phyloP scores from a whole-genome alignment of 2,329 filamentous ascomycete genomes.

The Xylaria sp. region DNA sequence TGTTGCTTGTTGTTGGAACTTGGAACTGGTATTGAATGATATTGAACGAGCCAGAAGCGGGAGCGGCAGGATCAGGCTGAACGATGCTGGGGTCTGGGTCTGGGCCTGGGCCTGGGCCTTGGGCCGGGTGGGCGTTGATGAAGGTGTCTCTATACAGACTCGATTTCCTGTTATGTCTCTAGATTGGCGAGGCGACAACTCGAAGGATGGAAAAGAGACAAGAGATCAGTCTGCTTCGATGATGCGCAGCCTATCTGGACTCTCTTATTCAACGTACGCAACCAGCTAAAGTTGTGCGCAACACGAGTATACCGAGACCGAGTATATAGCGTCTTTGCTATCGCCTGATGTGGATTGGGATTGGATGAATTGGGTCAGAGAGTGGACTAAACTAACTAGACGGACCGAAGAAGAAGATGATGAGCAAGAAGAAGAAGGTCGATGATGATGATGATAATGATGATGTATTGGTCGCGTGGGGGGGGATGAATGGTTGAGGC shows the following conservation, averaged over 20 bases:
- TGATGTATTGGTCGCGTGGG: neutral
- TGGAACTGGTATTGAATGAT: neutral
- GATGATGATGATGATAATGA: no score
- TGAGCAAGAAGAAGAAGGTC: no score
- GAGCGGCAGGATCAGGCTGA: constrained; percentile 10
- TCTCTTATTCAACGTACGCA: neutral
- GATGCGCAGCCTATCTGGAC: neutral
- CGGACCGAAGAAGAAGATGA: neutral
- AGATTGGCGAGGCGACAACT: constrained; percentile 15
- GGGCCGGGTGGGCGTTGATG: neutral
- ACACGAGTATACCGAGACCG: neutral
- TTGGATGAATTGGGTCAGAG: constrained; percentile 2
- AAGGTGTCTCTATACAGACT: neutral
- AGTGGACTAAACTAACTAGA: neutral
- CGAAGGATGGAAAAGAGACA: neutral
- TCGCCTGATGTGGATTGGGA: constrained; percentile 9
- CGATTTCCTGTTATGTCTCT: constrained; percentile 10
- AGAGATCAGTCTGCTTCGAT: neutral
- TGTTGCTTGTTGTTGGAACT: neutral
- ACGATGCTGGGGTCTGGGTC: neutral
- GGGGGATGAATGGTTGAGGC: neutral
- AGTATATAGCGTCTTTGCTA: constrained; percentile 4
- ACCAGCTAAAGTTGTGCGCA: neutral
- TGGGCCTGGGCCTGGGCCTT: neutral
- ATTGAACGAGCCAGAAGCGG: neutral